Conservation (phyloP, 139 green algal species). For the Coelastrella sp. region DNA sequence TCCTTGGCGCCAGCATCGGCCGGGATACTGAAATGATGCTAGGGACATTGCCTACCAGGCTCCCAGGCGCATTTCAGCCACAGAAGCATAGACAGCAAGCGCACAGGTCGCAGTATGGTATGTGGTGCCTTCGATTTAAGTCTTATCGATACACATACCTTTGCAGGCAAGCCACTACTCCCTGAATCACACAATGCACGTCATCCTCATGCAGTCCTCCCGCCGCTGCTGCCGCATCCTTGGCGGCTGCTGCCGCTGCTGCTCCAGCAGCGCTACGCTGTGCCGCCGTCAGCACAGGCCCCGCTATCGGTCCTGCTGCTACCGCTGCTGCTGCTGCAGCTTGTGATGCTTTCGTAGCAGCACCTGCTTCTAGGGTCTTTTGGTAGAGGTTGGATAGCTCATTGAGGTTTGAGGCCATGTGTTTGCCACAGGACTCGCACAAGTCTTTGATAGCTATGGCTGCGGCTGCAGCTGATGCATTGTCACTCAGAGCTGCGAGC, state of each 20-base stretch:
- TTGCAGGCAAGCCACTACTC: constrained; percentile 44
- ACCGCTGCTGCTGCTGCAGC: constrained; percentile 51
- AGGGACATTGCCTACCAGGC: too few relatives aligned
- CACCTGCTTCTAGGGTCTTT: constrained; percentile 26
- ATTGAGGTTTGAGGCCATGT: constrained; percentile 64
- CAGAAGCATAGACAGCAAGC: too few relatives aligned
- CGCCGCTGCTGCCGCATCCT: constrained; percentile 4
- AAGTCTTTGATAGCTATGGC: constrained; percentile 72
- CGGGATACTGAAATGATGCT: too few relatives aligned
- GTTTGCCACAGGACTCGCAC: constrained; percentile 69
- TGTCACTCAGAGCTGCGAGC: constrained; percentile 50
- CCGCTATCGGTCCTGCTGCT: not conserved
- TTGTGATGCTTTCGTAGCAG: not conserved
- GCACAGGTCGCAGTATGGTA: not conserved
- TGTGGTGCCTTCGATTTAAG: not conserved
- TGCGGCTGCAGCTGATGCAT: constrained; percentile 53
- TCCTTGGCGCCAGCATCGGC: too few relatives aligned
- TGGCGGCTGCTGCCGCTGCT: constrained; percentile 48
- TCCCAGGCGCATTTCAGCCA: too few relatives aligned
- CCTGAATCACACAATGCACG: constrained; percentile 72
- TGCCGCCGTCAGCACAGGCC: not conserved
- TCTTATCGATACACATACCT: not conserved
- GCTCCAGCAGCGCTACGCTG: constrained; percentile 23
- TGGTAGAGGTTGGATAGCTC: constrained; percentile 76
- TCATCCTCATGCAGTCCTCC: constrained; percentile 65